These are phyloP conservation scores for Drechslera avenae DNA, from an alignment of 2,329 filamentous ascomycete genomes.

Conservation along the genomic window DNA sequence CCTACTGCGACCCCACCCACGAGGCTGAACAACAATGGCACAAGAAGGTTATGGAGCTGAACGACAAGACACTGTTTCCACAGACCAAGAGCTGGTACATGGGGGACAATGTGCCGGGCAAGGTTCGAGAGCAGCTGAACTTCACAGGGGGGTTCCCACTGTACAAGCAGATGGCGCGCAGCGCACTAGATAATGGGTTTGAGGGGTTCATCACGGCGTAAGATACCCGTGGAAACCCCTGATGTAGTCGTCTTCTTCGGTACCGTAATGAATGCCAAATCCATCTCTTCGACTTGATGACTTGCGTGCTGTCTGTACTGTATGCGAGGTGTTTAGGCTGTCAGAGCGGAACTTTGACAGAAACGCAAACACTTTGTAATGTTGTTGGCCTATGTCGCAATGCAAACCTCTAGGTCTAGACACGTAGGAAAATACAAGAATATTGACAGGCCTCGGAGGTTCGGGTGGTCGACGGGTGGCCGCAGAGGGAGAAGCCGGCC, in stretches of 20 bases:
- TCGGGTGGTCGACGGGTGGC: not conserved
- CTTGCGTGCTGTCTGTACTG: not conserved
- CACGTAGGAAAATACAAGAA: not conserved
- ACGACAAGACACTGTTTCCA: conserved; percentile 51
- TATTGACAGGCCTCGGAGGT: not conserved
- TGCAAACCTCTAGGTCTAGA: no score
- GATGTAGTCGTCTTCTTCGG: no score
- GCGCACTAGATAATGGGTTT: conserved; percentile 46
- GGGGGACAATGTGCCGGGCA: conserved; percentile 54
- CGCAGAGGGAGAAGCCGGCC: conserved; percentile 7
- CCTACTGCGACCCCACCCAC: conserved; percentile 49
- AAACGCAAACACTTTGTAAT: no score
- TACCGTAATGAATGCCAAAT: not conserved
- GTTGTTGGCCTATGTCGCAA: no score
- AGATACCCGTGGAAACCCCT: not conserved
- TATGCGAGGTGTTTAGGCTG: not conserved
- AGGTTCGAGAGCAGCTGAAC: conserved; percentile 53
- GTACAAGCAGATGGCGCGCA: conserved; percentile 49
- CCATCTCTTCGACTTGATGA: not conserved
- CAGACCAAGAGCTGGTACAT: conserved; percentile 52
- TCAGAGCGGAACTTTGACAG: no score
- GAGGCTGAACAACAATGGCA: conserved; percentile 53
- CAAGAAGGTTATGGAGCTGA: conserved; percentile 47
- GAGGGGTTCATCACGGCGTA: conserved; percentile 43
- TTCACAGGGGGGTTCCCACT: conserved; percentile 51